Evolutionary conservation across 2,329 filamentous ascomycete species (phyloP), one percentile per base, ranked within the genome.

Genomic region (Ascochyta viciae-villosae): DNA sequence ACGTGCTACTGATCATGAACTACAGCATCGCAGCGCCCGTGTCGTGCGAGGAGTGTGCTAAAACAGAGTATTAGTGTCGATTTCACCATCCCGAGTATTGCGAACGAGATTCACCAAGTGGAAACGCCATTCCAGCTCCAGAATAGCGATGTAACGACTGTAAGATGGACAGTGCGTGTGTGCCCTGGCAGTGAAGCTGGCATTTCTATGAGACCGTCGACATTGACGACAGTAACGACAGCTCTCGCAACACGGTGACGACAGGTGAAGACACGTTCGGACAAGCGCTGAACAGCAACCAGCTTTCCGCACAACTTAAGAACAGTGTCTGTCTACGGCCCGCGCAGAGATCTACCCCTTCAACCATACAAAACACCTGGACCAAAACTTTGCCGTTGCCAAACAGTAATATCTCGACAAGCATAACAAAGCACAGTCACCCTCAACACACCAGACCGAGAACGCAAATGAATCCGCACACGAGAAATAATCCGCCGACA

Each of bases 11-110:
- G 9, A 13, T 23, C 4, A 7, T 26, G n/a, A 22, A 33, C 22
- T 49, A 33, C 26, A 37, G 35, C 1, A 38, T 43, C 5, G 3
- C 23, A 8, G 38, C 24, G 12, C 27, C 19, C 3, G n/a, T 13
- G 10, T 19, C 26, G 2, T 52, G 41, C 23, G 24, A 10, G 9
- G n/a, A 10, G n/a, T 54, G 43, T 23, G 26, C 26, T 1, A 41
- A 24, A 5, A n/a, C 12, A 6, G 37, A 38, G 3, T 3, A 3
- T 16, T 10, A 16, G n/a, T 55, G 45, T 45, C 52, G 52, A 12
- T 40, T 50, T 1, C 45, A 50, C 31, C 40, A 55, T 35, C 31
- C 39, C 16, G 40, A 45, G 10, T 55, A 39, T 45, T 55, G 27
- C 9, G 23, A 39, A 12, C 50, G 52, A 45, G 16, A 9, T n/a